A percentile compares a stretch with the other conserved stretches of the same genome.
phyloP scores from a whole-genome alignment of 805 yeast genomes.

The Nakazawaea anatomiae region DNA sequence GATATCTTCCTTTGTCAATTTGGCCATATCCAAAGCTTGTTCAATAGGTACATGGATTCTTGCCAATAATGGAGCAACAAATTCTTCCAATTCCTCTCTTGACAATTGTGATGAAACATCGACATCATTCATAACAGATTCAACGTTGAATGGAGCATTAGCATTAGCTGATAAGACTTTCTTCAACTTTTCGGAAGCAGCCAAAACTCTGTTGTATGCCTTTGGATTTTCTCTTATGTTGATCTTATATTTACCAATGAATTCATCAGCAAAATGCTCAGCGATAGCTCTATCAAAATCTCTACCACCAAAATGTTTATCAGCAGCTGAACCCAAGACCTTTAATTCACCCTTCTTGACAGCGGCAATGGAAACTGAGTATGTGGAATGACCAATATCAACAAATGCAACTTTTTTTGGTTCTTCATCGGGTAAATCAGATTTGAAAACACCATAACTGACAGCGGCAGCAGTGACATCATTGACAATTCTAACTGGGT shows the following conservation, averaged over 20 bases:
- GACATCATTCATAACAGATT: slow-evolving; percentile 94
- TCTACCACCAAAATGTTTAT: slow-evolving; percentile 98
- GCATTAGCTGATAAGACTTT: slow-evolving; percentile 95
- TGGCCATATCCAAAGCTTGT: slow-evolving; percentile 76
- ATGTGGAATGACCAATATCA: slow-evolving; percentile 96
- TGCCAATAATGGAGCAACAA: slow-evolving; percentile 73
- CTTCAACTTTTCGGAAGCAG: slow-evolving; percentile 90
- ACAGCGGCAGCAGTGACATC: slow-evolving; percentile 99
- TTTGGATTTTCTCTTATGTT: slow-evolving; percentile 88
- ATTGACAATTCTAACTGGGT: slow-evolving; percentile 97
- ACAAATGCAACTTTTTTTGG: slow-evolving; percentile 87
- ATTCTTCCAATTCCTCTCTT: slow-evolving; percentile 91
- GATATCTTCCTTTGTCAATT: slow-evolving; percentile 62
- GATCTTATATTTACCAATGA: slow-evolving; percentile 87
- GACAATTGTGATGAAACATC: slow-evolving; percentile 87
- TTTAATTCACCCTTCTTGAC: slow-evolving; percentile 96
- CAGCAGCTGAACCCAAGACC: slow-evolving; percentile 86
- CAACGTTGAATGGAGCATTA: slow-evolving; percentile 90
- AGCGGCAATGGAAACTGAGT: slow-evolving; percentile 83
- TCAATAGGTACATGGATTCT: slow-evolving; percentile 76
- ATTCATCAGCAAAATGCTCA: slow-evolving; percentile 89
- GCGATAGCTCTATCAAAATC: slow-evolving; percentile 92
- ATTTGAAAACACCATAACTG: slow-evolving; percentile 98
- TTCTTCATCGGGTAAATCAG: slow-evolving; percentile 92
- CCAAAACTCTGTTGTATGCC: slow-evolving; percentile 88